Evolutionary conservation across 352 stramenopile genomes (phyloP).

Genomic region (Phytophthora pseudosyringae): DNA sequence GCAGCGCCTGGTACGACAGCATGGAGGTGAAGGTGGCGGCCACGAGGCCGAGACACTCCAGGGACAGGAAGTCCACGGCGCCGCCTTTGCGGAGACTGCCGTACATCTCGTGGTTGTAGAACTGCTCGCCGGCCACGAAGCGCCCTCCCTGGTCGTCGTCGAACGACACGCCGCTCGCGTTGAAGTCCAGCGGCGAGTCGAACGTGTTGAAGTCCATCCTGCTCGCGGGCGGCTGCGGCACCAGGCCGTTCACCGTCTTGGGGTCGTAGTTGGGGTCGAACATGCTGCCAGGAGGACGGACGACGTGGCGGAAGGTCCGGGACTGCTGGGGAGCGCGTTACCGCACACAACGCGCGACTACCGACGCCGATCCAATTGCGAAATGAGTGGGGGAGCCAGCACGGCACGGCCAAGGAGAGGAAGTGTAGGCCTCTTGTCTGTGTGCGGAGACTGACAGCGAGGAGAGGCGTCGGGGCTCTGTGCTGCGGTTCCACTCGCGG

Average conservation of each 20-base stretch:
- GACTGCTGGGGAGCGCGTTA: slow-evolving; percentile 14
- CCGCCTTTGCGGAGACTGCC: slow-evolving; percentile 71
- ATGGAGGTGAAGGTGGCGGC: slow-evolving; percentile 75
- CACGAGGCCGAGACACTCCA: slow-evolving; percentile 66
- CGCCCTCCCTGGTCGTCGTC: slow-evolving; percentile 43
- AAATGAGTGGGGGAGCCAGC: slow-evolving; percentile 29
- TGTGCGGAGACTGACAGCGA: slow-evolving; percentile 29
- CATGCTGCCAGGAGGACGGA: slow-evolving; percentile 6
- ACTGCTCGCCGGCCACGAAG: slow-evolving; percentile 73
- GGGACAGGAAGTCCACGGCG: slow-evolving; percentile 58
- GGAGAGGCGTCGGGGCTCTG: slow-evolving; percentile 19
- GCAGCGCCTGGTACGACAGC: slow-evolving; percentile 67
- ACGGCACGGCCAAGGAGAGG: slow-evolving; percentile 2
- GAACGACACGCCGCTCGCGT: slow-evolving; percentile 38
- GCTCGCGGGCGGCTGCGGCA: slow-evolving; percentile 35
- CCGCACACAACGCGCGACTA: slow-evolving; percentile 19
- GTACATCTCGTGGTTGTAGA: slow-evolving; percentile 80
- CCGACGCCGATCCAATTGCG: slow-evolving; percentile 17
- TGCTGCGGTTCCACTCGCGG: slow-evolving; percentile 17
- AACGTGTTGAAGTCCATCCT: slow-evolving; percentile 47
- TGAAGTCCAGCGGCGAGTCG: slow-evolving; percentile 47
- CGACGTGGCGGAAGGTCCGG: slow-evolving; percentile 10
- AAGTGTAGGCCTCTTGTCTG: slow-evolving; percentile 26
- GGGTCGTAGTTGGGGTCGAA: slow-evolving; percentile 32
- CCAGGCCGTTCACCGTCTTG: slow-evolving; percentile 40